Percentiles rank a stretch among this genome's conserved stretches.
phyloP scores from a whole-genome alignment of 108 stramenopile species.

The Nitzschia sp. region DNA sequence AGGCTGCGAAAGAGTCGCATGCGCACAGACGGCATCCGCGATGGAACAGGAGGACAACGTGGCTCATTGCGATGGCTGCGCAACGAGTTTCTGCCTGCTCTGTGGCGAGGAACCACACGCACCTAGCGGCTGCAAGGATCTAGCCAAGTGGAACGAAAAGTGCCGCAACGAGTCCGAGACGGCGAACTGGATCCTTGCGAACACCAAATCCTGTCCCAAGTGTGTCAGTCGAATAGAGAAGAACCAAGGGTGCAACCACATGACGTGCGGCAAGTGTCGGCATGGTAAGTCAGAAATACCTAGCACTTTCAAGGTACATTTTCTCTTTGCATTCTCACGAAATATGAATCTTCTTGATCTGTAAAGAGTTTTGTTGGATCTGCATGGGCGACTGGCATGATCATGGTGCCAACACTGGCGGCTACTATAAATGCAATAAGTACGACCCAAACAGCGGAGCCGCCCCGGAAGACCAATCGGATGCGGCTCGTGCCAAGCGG shows the following conservation, averaged over 20 bases:
- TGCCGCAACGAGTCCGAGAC: conserved; percentile 96
- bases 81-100: conserved; percentile 79
- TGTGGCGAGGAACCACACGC: conserved; percentile 97
- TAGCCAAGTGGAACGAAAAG: conserved; percentile 92
- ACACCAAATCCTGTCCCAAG: conserved; percentile 98
- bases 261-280: conserved; percentile 57
- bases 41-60: conserved; percentile 62
- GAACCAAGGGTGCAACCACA: conserved; percentile 99
- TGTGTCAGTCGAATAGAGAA: conserved; percentile 98
- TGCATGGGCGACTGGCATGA: conserved; percentile 95
- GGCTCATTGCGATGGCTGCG: conserved; percentile 72
- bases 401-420: conserved; percentile 97
- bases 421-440: conserved; percentile 99
- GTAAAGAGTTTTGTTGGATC: conserved; percentile 99
- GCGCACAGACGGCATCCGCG: conserved; percentile 58
- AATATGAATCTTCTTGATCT: conserved; percentile 51
- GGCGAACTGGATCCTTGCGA: conserved; percentile 98
- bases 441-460: conserved; percentile 44
- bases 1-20: conserved; percentile 91
- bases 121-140: conserved; percentile 78
- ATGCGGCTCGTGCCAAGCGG: conserved; percentile 86
- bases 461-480: conserved; percentile 55
- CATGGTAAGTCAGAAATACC: conserved; percentile 19
- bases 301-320: too few relatives aligned
- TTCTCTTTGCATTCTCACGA: too few relatives aligned